These are phyloP conservation scores for Uronychia setigera DNA, from an alignment of 73 alveolate genomes.

Conservation along the genomic window DNA sequence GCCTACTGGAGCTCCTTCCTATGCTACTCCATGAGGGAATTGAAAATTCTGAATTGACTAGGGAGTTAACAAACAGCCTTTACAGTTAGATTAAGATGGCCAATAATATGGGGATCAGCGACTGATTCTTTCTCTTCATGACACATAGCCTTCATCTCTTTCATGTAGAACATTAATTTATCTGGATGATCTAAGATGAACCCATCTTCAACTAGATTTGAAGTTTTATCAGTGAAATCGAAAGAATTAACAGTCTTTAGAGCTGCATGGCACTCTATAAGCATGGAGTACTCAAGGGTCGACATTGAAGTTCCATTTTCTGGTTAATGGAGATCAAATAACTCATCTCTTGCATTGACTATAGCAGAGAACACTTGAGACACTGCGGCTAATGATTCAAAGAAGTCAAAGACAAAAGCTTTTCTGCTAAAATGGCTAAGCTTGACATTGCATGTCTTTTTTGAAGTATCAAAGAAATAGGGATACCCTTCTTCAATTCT, in stretches of 20 bases:
- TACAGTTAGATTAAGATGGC: conserved; percentile 41
- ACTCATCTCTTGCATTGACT: conserved; percentile 3
- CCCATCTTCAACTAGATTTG: conserved; percentile 49
- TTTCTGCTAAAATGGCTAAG: neutral
- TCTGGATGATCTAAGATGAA: conserved; percentile 50
- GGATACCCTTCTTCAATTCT: conserved; percentile 67
- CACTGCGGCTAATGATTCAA: conserved; percentile 43
- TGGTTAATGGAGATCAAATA: conserved; percentile 33
- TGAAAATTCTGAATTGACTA: conserved; percentile 43
- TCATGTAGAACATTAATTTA: conserved; percentile 50
- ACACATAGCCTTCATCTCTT: conserved; percentile 47
- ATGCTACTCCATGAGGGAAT: conserved; percentile 48
- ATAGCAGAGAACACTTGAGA: conserved; percentile 37
- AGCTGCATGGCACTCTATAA: conserved; percentile 31
- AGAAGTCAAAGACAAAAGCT: conserved; percentile 44
- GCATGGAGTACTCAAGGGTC: conserved; percentile 31
- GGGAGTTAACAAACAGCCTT: neutral
- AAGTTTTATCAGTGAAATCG: conserved; percentile 5
- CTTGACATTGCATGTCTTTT: neutral
- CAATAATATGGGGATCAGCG: conserved; percentile 49
- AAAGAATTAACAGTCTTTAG: conserved; percentile 15
- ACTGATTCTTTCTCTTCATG: conserved; percentile 5
- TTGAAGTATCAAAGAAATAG: conserved; percentile 29
- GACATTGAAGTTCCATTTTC: conserved; percentile 66
- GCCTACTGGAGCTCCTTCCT: conserved; percentile 9